Percentiles rank a stretch among this genome's conserved stretches.
Evolutionary conservation across 73 alveolate species (phyloP).

Genomic region (Paramecium sexaurelia): DNA sequence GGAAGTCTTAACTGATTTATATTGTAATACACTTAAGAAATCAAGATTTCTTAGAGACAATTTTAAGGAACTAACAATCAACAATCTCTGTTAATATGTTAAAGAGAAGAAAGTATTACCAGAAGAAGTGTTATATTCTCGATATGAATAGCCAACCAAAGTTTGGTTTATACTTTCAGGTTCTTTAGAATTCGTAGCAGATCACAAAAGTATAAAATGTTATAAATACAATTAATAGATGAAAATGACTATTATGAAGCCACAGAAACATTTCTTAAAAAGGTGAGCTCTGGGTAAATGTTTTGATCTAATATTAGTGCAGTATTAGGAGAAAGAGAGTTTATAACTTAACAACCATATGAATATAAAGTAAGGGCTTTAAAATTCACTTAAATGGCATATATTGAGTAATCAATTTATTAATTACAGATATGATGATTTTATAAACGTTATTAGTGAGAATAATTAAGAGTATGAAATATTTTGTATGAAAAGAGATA

Average conservation of each 20-base stretch:
- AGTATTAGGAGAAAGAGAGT: constrained; percentile 47
- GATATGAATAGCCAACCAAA: background rate
- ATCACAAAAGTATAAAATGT: background rate
- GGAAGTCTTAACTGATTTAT: constrained; percentile 39
- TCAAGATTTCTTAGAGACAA: constrained; percentile 48
- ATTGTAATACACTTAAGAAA: constrained; percentile 1
- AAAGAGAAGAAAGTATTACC: constrained; percentile 36
- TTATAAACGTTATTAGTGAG: background rate
- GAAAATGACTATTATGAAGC: background rate
- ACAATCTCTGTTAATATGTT: background rate
- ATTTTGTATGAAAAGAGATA: constrained; percentile 41
- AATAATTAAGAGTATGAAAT: background rate
- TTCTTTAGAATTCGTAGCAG: constrained; percentile 34
- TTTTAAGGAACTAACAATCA: background rate
- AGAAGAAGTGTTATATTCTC: background rate
- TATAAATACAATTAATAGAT: background rate
- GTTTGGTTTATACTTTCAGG: constrained; percentile 17
- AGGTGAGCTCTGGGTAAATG: background rate
- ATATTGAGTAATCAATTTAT: background rate
- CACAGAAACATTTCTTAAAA: constrained; percentile 24
- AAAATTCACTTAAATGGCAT: constrained; percentile 22
- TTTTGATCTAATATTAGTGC: background rate
- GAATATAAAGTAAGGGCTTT: constrained; percentile 27
- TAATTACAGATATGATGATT: background rate
- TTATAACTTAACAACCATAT: constrained; percentile 5